phyloP scores from a whole-genome alignment of 2,329 filamentous ascomycete species.

The Neonectria punicea region DNA sequence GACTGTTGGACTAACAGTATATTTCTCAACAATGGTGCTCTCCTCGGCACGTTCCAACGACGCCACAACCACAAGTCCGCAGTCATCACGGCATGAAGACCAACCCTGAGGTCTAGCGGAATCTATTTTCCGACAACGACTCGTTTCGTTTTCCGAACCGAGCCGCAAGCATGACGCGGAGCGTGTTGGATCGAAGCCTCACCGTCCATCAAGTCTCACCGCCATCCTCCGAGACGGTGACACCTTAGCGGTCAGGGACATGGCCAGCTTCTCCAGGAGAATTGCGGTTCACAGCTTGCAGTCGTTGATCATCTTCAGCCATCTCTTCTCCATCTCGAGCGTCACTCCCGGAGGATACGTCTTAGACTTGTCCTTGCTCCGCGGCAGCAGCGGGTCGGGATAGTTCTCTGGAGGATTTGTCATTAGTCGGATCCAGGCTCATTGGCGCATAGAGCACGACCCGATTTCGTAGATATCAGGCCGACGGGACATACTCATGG shows the following conservation, averaged over 20 bases:
- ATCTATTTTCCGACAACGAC: background rate
- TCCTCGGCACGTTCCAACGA: background rate
- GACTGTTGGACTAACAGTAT: background rate
- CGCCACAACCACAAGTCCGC: background rate
- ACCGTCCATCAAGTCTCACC: conserved; percentile 15
- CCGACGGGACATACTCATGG: conserved; percentile 51
- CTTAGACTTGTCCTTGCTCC: conserved; percentile 46
- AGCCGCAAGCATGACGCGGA: conserved; percentile 3
- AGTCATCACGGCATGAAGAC: background rate
- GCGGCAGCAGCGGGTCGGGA: conserved; percentile 58
- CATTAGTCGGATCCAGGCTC: conserved; percentile 24
- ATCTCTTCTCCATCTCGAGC: conserved; percentile 52
- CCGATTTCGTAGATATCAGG: background rate
- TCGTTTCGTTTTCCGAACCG: conserved; percentile 1
- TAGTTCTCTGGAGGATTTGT: conserved; percentile 43
- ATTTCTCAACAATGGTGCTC: background rate
- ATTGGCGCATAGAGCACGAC: background rate
- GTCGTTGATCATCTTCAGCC: conserved; percentile 49
- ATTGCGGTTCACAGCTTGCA: conserved; percentile 19
- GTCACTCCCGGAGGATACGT: conserved; percentile 54
- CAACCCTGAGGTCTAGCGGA: background rate
- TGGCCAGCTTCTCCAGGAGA: background rate
- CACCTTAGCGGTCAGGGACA: background rate
- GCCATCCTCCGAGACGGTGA: background rate
- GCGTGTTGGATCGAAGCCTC: conserved; percentile 14